Conservation (phyloP, 192 early-diverging fungal genomes). For the Linnemannia elongata region DNA sequence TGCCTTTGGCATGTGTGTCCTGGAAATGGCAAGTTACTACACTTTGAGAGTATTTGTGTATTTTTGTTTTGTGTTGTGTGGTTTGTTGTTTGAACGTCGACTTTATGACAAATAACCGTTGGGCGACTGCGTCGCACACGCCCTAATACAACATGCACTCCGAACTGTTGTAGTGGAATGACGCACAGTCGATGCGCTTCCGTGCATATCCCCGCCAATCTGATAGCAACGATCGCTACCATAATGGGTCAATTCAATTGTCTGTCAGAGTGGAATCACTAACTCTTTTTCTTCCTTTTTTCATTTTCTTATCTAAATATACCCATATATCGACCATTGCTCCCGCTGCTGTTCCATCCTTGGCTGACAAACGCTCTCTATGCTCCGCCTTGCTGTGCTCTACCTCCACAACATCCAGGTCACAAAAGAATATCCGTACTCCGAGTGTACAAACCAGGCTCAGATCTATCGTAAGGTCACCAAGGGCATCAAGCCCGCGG, state of each 20-base stretch:
- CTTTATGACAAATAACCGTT: constrained; percentile 1
- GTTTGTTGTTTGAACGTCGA: background rate
- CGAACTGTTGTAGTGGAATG: background rate
- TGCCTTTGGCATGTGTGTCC: constrained; percentile 88
- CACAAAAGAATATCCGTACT: constrained; percentile 91
- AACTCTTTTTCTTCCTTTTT: constrained; percentile 9
- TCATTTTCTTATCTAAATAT: background rate
- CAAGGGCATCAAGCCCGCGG: constrained; percentile 77
- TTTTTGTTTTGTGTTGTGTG: constrained; percentile 4
- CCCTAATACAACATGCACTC: background rate
- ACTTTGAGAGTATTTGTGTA: background rate
- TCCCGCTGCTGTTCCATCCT: background rate
- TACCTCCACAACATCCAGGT: constrained; percentile 35
- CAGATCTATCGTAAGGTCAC: constrained; percentile 89
- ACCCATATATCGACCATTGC: constrained; percentile 59
- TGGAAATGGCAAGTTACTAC: constrained; percentile 64
- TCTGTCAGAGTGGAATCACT: background rate
- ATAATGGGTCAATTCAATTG: background rate
- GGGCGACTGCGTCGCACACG: constrained; percentile 14
- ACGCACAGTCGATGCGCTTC: constrained; percentile 13
- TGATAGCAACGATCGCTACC: background rate
- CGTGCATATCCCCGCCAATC: background rate
- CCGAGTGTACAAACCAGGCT: constrained; percentile 86
- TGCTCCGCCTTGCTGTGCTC: constrained; percentile 13
- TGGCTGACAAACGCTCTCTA: constrained; percentile 3